Conservation (phyloP, 2,329 filamentous ascomycete species). For the Phaeosphaeria sp. region DNA sequence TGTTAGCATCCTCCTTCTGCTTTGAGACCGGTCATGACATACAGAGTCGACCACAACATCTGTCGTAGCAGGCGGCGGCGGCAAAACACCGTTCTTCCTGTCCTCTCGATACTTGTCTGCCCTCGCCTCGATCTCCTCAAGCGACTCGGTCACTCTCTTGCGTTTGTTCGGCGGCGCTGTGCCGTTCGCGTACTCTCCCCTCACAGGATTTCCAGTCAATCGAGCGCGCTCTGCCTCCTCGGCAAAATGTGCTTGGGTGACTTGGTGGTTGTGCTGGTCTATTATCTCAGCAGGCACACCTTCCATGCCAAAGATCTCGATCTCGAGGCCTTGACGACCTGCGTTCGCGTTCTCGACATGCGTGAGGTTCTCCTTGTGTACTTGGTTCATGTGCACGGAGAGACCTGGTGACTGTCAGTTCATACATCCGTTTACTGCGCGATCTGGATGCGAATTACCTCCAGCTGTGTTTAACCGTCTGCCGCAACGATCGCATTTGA, state of each 20-base stretch:
- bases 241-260: slow-evolving; percentile 85
- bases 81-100: slow-evolving; percentile 50
- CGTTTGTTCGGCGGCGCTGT: slow-evolving; percentile 61
- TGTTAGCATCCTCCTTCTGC: slow-evolving; percentile 11
- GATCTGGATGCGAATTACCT: slow-evolving; percentile 63
- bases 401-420: slow-evolving; percentile 66
- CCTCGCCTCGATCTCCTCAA: slow-evolving; percentile 80
- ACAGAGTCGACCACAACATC: slow-evolving; percentile 26
- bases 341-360: slow-evolving; percentile 91
- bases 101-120: slow-evolving; percentile 62
- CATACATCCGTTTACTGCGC: not conserved
- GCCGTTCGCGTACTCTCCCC: slow-evolving; percentile 51
- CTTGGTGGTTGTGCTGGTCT: slow-evolving; percentile 83
- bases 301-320: slow-evolving; percentile 99
- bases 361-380: slow-evolving; percentile 91
- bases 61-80: slow-evolving; percentile 51
- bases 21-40: not conserved
- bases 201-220: slow-evolving; percentile 81
- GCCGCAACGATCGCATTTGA: slow-evolving; percentile 92
- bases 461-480: slow-evolving; percentile 91
- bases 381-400: slow-evolving; percentile 96
- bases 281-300: slow-evolving; percentile 88
- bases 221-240: slow-evolving; percentile 82
- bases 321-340: slow-evolving; percentile 82
- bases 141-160: slow-evolving; percentile 72